Evolutionary conservation across 2,329 filamentous ascomycete species (phyloP).

Genomic region (Colletotrichum phormii): DNA sequence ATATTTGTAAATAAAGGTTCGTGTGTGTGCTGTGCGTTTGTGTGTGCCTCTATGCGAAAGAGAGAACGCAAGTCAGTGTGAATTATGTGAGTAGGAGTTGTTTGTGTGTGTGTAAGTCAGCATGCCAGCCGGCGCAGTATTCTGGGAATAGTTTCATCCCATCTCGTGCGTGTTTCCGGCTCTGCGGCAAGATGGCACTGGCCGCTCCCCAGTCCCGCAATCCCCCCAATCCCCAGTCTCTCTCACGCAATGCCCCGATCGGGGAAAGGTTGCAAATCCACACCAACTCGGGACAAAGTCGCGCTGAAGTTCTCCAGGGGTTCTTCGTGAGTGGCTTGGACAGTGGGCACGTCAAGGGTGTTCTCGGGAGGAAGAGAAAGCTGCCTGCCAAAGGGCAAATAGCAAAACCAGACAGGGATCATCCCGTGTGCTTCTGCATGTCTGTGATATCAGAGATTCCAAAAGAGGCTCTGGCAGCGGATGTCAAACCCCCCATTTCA

Average conservation of each 20-base stretch:
- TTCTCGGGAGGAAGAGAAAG: background rate
- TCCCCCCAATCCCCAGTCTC: background rate
- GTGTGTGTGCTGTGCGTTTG: background rate
- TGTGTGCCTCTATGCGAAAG: background rate
- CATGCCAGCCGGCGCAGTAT: background rate
- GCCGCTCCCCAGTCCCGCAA: background rate
- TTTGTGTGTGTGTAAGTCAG: background rate
- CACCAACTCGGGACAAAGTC: conserved; percentile 14
- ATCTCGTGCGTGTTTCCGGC: conserved; percentile 29
- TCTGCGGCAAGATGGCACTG: conserved; percentile 23
- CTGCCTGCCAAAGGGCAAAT: background rate
- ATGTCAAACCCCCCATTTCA: background rate
- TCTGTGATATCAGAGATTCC: background rate
- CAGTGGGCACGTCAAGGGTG: background rate
- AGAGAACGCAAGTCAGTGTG: background rate
- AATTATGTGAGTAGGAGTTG: background rate
- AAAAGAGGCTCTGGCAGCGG: background rate
- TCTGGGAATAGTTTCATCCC: conserved; percentile 33
- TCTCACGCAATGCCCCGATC: conserved; percentile 13
- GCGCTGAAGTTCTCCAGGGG: conserved; percentile 5
- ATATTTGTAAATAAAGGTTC: conserved; percentile 13
- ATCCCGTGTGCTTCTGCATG: background rate
- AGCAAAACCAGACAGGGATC: background rate
- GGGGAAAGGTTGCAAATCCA: background rate
- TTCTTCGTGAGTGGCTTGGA: conserved; percentile 7